Conservation (phyloP, 1,284 basidiomycete genomes). For the Papiliotrema laurentii region DNA sequence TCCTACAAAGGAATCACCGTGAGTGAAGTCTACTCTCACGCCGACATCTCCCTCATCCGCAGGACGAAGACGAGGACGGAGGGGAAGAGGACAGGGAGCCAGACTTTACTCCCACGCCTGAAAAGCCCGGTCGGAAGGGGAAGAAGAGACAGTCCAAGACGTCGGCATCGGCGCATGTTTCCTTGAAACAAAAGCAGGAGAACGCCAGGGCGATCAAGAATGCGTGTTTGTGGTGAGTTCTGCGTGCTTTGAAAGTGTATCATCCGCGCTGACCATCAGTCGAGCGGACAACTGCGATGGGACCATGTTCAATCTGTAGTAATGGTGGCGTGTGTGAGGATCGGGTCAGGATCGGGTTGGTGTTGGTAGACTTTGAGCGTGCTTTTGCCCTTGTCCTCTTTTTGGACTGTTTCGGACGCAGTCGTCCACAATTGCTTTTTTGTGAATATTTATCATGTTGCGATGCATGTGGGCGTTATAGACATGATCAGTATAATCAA, state of each 20-base stretch:
- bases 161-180: conserved; percentile 15
- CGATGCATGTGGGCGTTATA: too few relatives aligned
- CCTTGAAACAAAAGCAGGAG: conserved; percentile 4
- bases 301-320: conserved; percentile 18
- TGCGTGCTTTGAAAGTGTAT: not conserved
- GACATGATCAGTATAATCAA: too few relatives aligned
- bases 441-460: too few relatives aligned
- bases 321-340: not conserved
- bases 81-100: conserved; percentile 7
- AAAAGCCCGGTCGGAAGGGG: conserved; percentile 1
- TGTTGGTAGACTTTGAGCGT: too few relatives aligned
- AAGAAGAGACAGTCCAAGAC: conserved; percentile 16
- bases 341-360: too few relatives aligned
- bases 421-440: too few relatives aligned
- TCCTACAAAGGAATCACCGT: conserved; percentile 61
- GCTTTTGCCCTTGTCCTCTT: too few relatives aligned
- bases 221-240: conserved; percentile 7
- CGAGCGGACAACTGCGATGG: conserved; percentile 23
- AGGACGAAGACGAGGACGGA: not conserved
- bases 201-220: not conserved
- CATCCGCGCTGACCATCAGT: conserved; percentile 8
- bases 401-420: too few relatives aligned
- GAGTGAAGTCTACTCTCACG: conserved; percentile 3
- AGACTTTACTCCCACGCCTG: too few relatives aligned
- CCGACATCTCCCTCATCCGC: not conserved